A percentile compares a stretch with the other conserved stretches of the same genome.
Conservation (phyloP, 1,284 basidiomycete genomes). For the Flammula alnicola region DNA sequence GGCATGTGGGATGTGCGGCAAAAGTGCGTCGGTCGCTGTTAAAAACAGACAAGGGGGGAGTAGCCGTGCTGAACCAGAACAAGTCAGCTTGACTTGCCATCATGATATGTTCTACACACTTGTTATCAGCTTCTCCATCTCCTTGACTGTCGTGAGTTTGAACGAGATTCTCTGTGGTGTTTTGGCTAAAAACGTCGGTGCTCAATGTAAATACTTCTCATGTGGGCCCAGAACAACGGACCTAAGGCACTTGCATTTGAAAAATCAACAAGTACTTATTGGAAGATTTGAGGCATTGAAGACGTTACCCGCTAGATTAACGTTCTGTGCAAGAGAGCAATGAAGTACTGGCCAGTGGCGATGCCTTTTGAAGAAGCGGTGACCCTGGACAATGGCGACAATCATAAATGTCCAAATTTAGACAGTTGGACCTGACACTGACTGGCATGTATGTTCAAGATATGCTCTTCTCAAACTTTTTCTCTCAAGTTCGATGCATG, state of each 20-base stretch:
- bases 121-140: conserved; percentile 3
- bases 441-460: conserved; percentile 19
- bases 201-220: no score
- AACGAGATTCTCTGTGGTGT: background rate
- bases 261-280: no score
- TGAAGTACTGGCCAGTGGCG: no score
- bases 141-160: conserved; percentile 8
- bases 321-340: no score
- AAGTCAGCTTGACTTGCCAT: conserved; percentile 7
- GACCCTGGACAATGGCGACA: conserved; percentile 1
- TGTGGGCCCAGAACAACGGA: no score
- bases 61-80: conserved; percentile 1
- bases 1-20: conserved; percentile 10
- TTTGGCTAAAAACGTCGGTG: no score
- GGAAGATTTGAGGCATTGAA: background rate
- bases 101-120: conserved; percentile 7
- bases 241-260: no score
- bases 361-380: conserved; percentile 4
- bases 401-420: conserved; percentile 11
- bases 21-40: conserved; percentile 9
- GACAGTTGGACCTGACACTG: conserved; percentile 16
- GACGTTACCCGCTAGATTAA: no score
- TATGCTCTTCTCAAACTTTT: conserved; percentile 13
- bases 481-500: conserved; percentile 20
- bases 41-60: background rate